Evolutionary conservation across 345 rosid genomes (phyloP).

Genomic region (Clausena lansium): DNA sequence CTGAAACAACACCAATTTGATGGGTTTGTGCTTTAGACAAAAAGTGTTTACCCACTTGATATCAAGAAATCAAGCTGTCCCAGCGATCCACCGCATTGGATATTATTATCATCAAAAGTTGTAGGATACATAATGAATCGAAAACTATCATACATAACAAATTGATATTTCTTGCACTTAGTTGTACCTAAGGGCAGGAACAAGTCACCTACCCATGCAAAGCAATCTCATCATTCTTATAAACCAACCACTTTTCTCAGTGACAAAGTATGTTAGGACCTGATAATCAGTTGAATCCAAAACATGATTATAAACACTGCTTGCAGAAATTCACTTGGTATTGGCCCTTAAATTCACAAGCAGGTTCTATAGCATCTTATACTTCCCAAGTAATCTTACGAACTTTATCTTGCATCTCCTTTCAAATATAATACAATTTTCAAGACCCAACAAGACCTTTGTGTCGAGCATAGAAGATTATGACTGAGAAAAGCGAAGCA

Average conservation of each 20-base stretch:
- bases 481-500: conserved; percentile 38
- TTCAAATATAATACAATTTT: conserved; percentile 9
- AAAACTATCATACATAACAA: neutral
- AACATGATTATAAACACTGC: neutral
- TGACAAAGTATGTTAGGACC: neutral
- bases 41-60: too few relatives aligned
- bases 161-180: conserved; percentile 3
- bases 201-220: neutral
- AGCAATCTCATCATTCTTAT: neutral
- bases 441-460: conserved; percentile 67
- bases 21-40: neutral
- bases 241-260: neutral
- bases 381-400: neutral
- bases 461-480: conserved; percentile 61
- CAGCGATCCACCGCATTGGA: neutral
- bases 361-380: neutral
- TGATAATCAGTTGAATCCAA: neutral
- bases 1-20: neutral
- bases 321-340: neutral
- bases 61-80: neutral
- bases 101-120: neutral
- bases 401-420: neutral
- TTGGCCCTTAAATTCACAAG: neutral
- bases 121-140: neutral
- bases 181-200: conserved; percentile 6